phyloP scores from a whole-genome alignment of 2,329 filamentous ascomycete genomes.

The Annulohypoxylon truncatum region DNA sequence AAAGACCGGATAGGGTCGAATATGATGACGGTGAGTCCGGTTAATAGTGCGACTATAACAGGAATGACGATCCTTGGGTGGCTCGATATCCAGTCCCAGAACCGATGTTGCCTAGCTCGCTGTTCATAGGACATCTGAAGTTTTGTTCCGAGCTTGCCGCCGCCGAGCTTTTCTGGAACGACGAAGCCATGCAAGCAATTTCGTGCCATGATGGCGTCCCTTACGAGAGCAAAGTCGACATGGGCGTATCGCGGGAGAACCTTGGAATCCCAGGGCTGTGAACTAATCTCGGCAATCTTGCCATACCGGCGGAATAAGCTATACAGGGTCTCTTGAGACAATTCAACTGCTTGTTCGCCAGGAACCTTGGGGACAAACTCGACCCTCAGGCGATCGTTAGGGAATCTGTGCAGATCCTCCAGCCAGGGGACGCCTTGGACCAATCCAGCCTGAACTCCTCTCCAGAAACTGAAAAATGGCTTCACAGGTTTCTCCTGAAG shows the following conservation, averaged over 20 bases:
- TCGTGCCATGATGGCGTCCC: slow-evolving; percentile 86
- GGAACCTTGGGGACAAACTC: slow-evolving; percentile 83
- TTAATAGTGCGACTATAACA: slow-evolving; percentile 80
- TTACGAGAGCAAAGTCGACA: slow-evolving; percentile 78
- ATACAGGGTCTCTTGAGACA: slow-evolving; percentile 89
- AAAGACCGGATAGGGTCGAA: slow-evolving; percentile 96
- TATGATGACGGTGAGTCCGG: slow-evolving; percentile 84
- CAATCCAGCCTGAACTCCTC: slow-evolving; percentile 74
- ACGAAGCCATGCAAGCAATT: slow-evolving; percentile 92
- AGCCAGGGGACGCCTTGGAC: slow-evolving; percentile 92
- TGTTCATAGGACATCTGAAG: slow-evolving; percentile 87
- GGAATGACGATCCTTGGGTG: slow-evolving; percentile 93
- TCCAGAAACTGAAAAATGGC: slow-evolving; percentile 91
- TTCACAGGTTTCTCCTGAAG: slow-evolving; percentile 78
- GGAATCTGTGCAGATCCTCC: slow-evolving; percentile 88
- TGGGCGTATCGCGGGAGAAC: slow-evolving; percentile 82
- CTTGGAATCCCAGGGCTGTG: slow-evolving; percentile 88
- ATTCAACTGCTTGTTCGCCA: slow-evolving; percentile 77
- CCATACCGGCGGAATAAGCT: slow-evolving; percentile 89
- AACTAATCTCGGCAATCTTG: slow-evolving; percentile 85
- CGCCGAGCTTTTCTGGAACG: slow-evolving; percentile 75
- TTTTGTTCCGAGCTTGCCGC: slow-evolving; percentile 79
- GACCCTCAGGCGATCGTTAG: slow-evolving; percentile 78
- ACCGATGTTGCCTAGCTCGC: slow-evolving; percentile 78
- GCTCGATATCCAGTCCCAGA: slow-evolving; percentile 86